Evolutionary conservation across 441 rosid genomes (phyloP).

Genomic region (Flueggea neowawraea): DNA sequence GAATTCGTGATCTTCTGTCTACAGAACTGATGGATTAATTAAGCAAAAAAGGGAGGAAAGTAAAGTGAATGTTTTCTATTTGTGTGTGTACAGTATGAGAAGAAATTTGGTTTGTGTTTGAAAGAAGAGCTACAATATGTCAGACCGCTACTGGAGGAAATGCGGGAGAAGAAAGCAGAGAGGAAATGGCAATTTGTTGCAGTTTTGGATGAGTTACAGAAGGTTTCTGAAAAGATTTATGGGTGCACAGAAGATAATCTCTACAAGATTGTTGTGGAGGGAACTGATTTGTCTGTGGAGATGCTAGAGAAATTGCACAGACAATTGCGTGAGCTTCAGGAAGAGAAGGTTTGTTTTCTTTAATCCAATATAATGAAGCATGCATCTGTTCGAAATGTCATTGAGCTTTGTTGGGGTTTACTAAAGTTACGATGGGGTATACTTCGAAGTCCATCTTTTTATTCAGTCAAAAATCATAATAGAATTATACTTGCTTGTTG

Average conservation of each 20-base stretch:
- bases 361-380: not conserved
- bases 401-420: too few relatives aligned
- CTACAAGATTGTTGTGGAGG: slow-evolving; percentile 37
- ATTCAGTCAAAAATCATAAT: too few relatives aligned
- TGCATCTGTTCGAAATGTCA: too few relatives aligned
- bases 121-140: slow-evolving; percentile 51
- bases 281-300: slow-evolving; percentile 51
- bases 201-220: slow-evolving; percentile 47
- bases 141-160: slow-evolving; percentile 48
- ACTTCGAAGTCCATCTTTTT: too few relatives aligned
- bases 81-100: slow-evolving; percentile 32
- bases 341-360: slow-evolving; percentile 61
- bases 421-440: too few relatives aligned
- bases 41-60: too few relatives aligned
- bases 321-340: slow-evolving; percentile 48
- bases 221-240: slow-evolving; percentile 50
- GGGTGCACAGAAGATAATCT: slow-evolving; percentile 29
- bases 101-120: slow-evolving; percentile 40
- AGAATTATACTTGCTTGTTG: too few relatives aligned
- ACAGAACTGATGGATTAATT: too few relatives aligned
- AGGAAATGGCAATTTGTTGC: slow-evolving; percentile 53
- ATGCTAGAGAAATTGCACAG: slow-evolving; percentile 53
- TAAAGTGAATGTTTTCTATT: not conserved
- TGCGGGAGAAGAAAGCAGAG: slow-evolving; percentile 54
- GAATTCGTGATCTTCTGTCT: not conserved